A percentile compares a stretch with the other conserved stretches of the same genome.
Evolutionary conservation across 345 rosid genomes (phyloP).

Genomic region (Sonneratia caseolaris): DNA sequence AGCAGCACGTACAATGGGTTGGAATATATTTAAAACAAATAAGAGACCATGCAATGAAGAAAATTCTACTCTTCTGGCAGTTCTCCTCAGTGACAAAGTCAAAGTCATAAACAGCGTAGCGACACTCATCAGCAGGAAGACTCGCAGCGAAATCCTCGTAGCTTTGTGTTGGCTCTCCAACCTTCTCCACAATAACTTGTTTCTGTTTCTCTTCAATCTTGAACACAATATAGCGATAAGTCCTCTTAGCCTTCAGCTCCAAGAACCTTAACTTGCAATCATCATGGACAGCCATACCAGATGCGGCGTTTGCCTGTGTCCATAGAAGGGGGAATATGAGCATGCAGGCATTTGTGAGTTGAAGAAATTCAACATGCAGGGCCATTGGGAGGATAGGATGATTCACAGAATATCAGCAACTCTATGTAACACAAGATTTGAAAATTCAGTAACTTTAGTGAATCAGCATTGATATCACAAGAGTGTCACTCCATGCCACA

Average conservation of each 20-base stretch:
- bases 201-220: slow-evolving; percentile 55
- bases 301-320: slow-evolving; percentile 46
- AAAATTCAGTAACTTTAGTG: background rate
- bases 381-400: background rate
- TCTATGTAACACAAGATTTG: background rate
- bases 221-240: slow-evolving; percentile 42
- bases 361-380: background rate
- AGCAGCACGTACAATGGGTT: background rate
- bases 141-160: slow-evolving; percentile 43
- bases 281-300: slow-evolving; percentile 64
- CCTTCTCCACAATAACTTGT: slow-evolving; percentile 52
- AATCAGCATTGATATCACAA: background rate
- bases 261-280: slow-evolving; percentile 55
- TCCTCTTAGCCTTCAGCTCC: slow-evolving; percentile 55
- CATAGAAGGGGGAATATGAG: background rate
- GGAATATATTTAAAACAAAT: background rate
- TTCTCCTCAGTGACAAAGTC: slow-evolving; percentile 49
- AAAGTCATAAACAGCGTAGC: slow-evolving; percentile 52
- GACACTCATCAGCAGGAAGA: slow-evolving; percentile 59
- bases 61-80: slow-evolving; percentile 46
- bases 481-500: background rate
- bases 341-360: background rate
- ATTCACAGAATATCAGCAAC: background rate
- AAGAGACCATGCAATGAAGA: slow-evolving; percentile 51
- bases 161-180: slow-evolving; percentile 40